phyloP scores from a whole-genome alignment of 768 basidiomycete genomes.

The Leccinum subtestaceum region DNA sequence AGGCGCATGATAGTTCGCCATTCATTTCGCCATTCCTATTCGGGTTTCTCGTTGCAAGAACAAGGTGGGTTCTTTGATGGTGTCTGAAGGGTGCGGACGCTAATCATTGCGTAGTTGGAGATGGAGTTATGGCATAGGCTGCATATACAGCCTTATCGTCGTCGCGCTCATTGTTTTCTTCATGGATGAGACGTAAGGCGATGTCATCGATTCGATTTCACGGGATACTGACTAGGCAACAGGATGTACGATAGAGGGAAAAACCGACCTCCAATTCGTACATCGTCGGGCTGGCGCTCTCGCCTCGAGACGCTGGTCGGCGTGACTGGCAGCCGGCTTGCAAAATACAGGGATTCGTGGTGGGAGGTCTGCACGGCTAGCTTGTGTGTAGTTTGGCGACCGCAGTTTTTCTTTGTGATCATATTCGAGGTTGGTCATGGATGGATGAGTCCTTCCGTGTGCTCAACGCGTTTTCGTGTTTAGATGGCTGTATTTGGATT shows the following conservation, averaged over 20 bases:
- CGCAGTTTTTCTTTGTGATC: conserved; percentile 41
- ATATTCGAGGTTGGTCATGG: conserved; percentile 36
- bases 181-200: conserved; percentile 47
- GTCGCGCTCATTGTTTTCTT: conserved; percentile 45
- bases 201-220: not conserved
- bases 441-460: not conserved
- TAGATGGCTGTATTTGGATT: conserved; percentile 49
- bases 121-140: conserved; percentile 54
- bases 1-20: conserved; percentile 29
- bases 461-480: not conserved
- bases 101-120: conserved; percentile 36
- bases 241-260: conserved; percentile 50
- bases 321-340: conserved; percentile 45
- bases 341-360: conserved; percentile 45
- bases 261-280: conserved; percentile 28
- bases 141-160: conserved; percentile 46
- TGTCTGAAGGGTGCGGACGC: no score
- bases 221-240: conserved; percentile 2
- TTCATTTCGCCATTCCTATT: conserved; percentile 32
- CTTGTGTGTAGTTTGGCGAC: conserved; percentile 46
- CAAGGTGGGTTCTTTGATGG: conserved; percentile 10
- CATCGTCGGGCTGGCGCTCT: conserved; percentile 34
- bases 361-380: conserved; percentile 30
- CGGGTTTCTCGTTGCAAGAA: conserved; percentile 28
- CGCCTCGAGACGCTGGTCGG: conserved; percentile 48